Percentiles rank a stretch among this genome's conserved stretches.
Conservation (phyloP, 768 basidiomycete species). For the Hygrocybe punicea region DNA sequence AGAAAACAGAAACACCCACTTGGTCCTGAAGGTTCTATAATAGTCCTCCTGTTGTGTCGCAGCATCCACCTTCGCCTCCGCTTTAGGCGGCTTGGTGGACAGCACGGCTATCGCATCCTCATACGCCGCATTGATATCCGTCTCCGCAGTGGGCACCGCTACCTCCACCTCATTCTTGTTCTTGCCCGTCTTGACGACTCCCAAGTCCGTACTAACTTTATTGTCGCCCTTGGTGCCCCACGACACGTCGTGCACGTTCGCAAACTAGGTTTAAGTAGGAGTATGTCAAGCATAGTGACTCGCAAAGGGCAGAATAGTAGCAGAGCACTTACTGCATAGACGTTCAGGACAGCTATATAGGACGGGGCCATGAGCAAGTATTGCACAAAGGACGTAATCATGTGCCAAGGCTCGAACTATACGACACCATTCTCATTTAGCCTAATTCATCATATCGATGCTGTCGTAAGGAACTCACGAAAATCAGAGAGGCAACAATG, state of each 20-base stretch:
- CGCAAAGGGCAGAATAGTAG: not conserved
- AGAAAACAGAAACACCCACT: slow-evolving; percentile 45
- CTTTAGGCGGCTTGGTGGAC: slow-evolving; percentile 72
- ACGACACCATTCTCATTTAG: not conserved
- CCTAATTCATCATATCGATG: not conserved
- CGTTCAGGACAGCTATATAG: slow-evolving; percentile 90
- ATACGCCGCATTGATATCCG: slow-evolving; percentile 85
- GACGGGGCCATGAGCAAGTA: slow-evolving; percentile 90
- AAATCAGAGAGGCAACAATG: slow-evolving; percentile 73
- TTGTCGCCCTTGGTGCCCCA: slow-evolving; percentile 98
- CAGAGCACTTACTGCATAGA: slow-evolving; percentile 61
- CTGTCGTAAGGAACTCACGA: slow-evolving; percentile 54
- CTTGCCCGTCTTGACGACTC: slow-evolving; percentile 64
- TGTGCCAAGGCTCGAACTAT: slow-evolving; percentile 96
- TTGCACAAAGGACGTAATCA: slow-evolving; percentile 95
- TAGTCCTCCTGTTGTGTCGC: slow-evolving; percentile 77
- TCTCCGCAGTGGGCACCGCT: slow-evolving; percentile 78
- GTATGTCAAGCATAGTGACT: not conserved
- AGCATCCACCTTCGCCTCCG: slow-evolving; percentile 57
- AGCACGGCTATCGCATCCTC: slow-evolving; percentile 87
- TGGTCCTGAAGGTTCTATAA: slow-evolving; percentile 86
- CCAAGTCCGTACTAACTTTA: slow-evolving; percentile 79
- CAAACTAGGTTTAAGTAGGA: slow-evolving; percentile 54
- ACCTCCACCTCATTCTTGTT: slow-evolving; percentile 86
- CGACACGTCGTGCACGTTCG: slow-evolving; percentile 87